Percentiles rank a stretch among this genome's conserved stretches.
These are phyloP conservation scores for Saccharum spontaneum DNA, from an alignment of 176 grass and related monocot species.

Conservation along the genomic window DNA sequence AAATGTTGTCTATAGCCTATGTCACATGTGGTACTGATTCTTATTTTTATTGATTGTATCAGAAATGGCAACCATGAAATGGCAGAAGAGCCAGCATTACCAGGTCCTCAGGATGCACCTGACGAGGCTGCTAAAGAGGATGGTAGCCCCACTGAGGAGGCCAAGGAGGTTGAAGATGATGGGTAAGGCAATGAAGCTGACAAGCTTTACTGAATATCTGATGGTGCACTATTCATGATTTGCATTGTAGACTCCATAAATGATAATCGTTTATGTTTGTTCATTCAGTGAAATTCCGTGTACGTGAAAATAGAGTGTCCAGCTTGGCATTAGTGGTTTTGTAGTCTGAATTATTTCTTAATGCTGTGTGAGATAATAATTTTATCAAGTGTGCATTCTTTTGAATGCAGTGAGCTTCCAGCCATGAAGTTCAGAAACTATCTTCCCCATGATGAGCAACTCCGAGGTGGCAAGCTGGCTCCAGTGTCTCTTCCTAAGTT, in stretches of 20 bases:
- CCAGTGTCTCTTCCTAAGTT: slow-evolving; percentile 75
- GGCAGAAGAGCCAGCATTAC: slow-evolving; percentile 25
- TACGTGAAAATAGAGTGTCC: neutral
- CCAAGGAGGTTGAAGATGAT: slow-evolving; percentile 54
- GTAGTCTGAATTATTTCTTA: neutral
- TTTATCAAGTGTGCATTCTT: neutral
- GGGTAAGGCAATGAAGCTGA: slow-evolving; percentile 29
- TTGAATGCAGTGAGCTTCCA: slow-evolving; percentile 43
- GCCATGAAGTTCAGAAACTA: slow-evolving; percentile 98
- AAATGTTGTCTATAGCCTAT: neutral
- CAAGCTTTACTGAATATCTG: neutral
- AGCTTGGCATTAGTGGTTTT: neutral
- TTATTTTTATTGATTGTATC: neutral
- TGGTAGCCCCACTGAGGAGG: slow-evolving; percentile 47
- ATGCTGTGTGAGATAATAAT: neutral
- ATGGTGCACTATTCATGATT: neutral
- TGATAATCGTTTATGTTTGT: neutral
- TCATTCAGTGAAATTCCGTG: neutral
- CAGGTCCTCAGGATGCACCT: slow-evolving; percentile 45
- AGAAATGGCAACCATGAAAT: slow-evolving; percentile 36
- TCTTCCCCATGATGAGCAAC: slow-evolving; percentile 93
- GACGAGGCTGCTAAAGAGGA: slow-evolving; percentile 41
- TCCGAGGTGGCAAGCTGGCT: slow-evolving; percentile 78
- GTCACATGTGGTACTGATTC: neutral
- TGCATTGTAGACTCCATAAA: neutral